Conservation (phyloP, 2,329 filamentous ascomycete genomes). For the Plectosphaerella plurivora region DNA sequence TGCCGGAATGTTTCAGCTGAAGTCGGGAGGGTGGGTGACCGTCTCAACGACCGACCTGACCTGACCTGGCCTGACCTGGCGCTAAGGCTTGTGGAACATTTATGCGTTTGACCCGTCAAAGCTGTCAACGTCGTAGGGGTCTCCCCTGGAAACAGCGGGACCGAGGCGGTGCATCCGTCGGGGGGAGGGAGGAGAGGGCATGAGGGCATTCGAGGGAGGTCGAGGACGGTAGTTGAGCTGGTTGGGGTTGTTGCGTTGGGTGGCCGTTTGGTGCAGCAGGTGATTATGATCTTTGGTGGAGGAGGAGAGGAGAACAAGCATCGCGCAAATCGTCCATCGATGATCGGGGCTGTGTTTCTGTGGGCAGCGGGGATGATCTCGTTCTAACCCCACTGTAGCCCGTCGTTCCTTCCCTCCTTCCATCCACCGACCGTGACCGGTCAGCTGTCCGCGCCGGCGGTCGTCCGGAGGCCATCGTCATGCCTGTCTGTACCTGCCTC, state of each 20-base stretch:
- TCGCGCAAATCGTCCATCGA: no score
- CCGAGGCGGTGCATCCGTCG: not conserved
- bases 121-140: not conserved
- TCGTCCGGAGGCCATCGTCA: no score
- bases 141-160: not conserved
- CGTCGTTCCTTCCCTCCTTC: no score
- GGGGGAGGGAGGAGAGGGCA: not conserved
- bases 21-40: slow-evolving; percentile 1
- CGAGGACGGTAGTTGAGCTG: not conserved
- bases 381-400: no score
- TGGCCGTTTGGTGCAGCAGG: no score
- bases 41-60: slow-evolving; percentile 1
- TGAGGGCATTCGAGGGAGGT: not conserved
- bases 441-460: no score
- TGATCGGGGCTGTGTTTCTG: not conserved
- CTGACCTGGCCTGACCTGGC: not conserved
- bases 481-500: no score
- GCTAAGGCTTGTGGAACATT: slow-evolving; percentile 2
- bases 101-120: slow-evolving; percentile 3
- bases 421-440: no score
- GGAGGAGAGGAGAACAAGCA: no score
- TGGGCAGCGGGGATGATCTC: not conserved
- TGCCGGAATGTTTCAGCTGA: slow-evolving; percentile 4
- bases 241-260: no score
- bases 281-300: no score